Evolutionary conservation across 2,329 filamentous ascomycete genomes (phyloP).

Genomic region (Ophiostoma sp.): DNA sequence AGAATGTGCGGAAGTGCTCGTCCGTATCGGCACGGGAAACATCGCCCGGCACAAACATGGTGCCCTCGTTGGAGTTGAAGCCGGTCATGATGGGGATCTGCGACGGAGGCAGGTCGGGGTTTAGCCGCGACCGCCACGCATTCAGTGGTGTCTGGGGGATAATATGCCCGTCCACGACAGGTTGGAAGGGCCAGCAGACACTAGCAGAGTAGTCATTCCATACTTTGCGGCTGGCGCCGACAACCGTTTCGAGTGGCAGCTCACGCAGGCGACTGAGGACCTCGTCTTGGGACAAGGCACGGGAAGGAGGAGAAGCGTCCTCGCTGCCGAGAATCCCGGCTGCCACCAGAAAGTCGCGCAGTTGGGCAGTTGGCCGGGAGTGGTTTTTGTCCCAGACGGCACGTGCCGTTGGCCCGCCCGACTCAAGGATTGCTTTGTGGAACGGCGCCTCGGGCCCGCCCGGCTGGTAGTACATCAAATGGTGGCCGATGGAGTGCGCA

Average conservation of each 20-base stretch:
- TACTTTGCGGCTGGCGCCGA: conserved; percentile 40
- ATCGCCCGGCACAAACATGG: conserved; percentile 51
- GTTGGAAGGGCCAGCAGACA: conserved; percentile 61
- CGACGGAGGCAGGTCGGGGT: neutral
- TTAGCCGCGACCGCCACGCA: conserved; percentile 42
- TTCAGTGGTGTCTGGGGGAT: conserved; percentile 54
- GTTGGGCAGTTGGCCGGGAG: conserved; percentile 51
- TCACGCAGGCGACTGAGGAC: conserved; percentile 48
- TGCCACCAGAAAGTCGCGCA: conserved; percentile 49
- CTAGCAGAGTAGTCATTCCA: conserved; percentile 41
- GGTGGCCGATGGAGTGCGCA: conserved; percentile 64
- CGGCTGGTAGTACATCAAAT: conserved; percentile 45
- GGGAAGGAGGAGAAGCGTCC: conserved; percentile 22
- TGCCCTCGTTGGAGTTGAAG: conserved; percentile 66
- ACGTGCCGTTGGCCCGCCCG: conserved; percentile 51
- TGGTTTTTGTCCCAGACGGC: conserved; percentile 50
- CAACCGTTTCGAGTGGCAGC: conserved; percentile 37
- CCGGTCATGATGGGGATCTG: conserved; percentile 59
- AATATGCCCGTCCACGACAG: conserved; percentile 56
- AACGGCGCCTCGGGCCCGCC: conserved; percentile 33
- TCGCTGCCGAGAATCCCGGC: conserved; percentile 31
- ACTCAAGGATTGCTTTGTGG: conserved; percentile 51
- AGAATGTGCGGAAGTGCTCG: conserved; percentile 55
- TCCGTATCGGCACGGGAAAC: conserved; percentile 39
- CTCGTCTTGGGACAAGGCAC: neutral